Conservation (phyloP, 306 rosid genomes). For the Leucaena leucocephala region DNA sequence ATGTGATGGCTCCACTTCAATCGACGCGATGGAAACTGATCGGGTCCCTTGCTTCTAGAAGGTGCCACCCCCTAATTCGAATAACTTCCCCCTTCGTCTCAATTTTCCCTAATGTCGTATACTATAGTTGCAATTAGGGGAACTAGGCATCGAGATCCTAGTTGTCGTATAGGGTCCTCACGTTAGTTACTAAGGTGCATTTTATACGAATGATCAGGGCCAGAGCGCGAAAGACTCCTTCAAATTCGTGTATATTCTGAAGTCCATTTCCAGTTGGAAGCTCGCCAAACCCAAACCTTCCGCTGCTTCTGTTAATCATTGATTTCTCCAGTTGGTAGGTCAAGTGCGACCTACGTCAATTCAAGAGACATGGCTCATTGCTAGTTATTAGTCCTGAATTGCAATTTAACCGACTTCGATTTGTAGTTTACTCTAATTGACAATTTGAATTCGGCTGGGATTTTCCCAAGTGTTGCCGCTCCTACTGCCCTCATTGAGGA, state of each 20-base stretch:
- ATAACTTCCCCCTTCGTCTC: background rate
- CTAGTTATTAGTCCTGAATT: background rate
- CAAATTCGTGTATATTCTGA: constrained; percentile 33
- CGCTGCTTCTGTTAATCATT: background rate
- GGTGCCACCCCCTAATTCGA: background rate
- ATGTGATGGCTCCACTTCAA: background rate
- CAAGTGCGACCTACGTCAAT: background rate
- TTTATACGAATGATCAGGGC: background rate
- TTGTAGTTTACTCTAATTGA: background rate
- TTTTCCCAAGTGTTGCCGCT: background rate
- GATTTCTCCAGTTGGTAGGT: constrained; percentile 18
- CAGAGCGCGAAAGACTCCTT: constrained; percentile 28
- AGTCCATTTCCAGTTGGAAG: constrained; percentile 21
- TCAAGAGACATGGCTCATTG: background rate
- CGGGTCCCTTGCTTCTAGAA: constrained; percentile 20
- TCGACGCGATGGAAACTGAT: background rate
- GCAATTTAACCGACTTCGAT: constrained; percentile 1
- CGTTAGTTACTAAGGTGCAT: background rate
- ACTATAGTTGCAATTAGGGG: background rate
- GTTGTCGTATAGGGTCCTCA: constrained; percentile 14
- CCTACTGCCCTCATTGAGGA: constrained; percentile 3
- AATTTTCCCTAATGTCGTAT: background rate
- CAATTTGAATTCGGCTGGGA: constrained; percentile 8
- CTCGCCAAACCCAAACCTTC: background rate
- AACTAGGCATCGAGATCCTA: background rate